These are phyloP conservation scores for Ophiostoma ulmi DNA, from an alignment of 2,329 filamentous ascomycete genomes.

Conservation along the genomic window DNA sequence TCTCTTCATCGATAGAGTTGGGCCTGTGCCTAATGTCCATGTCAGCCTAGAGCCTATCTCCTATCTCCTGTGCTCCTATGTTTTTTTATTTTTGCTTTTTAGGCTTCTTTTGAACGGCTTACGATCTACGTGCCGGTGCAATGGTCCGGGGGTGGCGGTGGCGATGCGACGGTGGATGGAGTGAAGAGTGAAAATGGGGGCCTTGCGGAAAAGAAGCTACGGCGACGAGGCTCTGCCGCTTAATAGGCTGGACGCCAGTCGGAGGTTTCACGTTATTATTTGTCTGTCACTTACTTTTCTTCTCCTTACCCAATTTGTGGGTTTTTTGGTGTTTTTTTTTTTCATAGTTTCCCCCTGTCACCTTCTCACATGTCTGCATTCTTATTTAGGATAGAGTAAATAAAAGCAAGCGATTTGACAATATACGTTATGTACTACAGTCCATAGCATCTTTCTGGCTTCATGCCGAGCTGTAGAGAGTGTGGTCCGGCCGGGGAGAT, in stretches of 20 bases:
- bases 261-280: not conserved
- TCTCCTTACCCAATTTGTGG: no score
- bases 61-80: not conserved
- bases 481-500: not conserved
- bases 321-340: not conserved
- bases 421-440: not conserved
- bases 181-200: not conserved
- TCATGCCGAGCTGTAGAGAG: not conserved
- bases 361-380: not conserved
- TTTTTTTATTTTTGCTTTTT: not conserved
- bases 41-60: not conserved
- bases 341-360: not conserved
- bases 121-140: not conserved
- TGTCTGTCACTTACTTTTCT: not conserved
- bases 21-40: not conserved
- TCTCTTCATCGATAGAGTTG: not conserved
- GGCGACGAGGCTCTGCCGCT: not conserved
- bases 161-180: conserved; percentile 3
- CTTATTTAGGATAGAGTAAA: not conserved
- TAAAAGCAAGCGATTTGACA: conserved; percentile 9
- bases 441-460: not conserved
- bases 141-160: conserved; percentile 22
- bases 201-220: not conserved
- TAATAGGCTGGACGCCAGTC: not conserved
- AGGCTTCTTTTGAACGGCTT: conserved; percentile 6